These are phyloP conservation scores for Carex scoparia DNA, from an alignment of 176 grass and related monocot species.

Conservation along the genomic window DNA sequence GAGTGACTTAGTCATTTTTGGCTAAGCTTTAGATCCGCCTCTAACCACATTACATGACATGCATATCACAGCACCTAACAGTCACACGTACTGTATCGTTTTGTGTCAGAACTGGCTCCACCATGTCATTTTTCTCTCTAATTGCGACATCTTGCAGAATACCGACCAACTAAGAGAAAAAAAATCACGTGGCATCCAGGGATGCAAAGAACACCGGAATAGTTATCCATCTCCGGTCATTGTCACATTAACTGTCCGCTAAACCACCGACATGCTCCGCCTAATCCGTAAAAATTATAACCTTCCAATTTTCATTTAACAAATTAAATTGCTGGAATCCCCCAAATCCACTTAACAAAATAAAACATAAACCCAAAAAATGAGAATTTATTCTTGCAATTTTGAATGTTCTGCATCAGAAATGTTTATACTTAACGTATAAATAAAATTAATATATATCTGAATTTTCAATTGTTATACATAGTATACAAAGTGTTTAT, in stretches of 20 bases:
- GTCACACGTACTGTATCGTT: too few species aligned
- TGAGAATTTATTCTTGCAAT: neutral
- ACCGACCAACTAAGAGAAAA: neutral
- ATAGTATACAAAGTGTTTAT: too few species aligned
- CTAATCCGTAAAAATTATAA: neutral
- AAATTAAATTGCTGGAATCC: neutral
- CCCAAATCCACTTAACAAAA: neutral
- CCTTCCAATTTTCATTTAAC: neutral
- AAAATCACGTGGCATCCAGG: neutral
- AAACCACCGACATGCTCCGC: slow-evolving; percentile 1
- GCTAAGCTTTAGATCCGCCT: too few species aligned
- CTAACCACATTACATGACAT: too few species aligned
- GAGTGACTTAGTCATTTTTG: too few species aligned
- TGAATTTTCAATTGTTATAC: too few species aligned
- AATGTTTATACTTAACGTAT: neutral
- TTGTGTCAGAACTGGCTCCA: too few species aligned
- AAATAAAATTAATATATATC: too few species aligned
- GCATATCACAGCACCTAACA: too few species aligned
- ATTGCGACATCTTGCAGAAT: neutral
- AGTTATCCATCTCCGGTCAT: neutral
- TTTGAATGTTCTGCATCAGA: neutral
- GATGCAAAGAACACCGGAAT: neutral
- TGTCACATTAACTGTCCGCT: neutral
- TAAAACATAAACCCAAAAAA: neutral
- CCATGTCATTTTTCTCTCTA: too few species aligned